Evolutionary conservation across 2,329 filamentous ascomycete species (phyloP).

Genomic region (Simplicillium sp.): DNA sequence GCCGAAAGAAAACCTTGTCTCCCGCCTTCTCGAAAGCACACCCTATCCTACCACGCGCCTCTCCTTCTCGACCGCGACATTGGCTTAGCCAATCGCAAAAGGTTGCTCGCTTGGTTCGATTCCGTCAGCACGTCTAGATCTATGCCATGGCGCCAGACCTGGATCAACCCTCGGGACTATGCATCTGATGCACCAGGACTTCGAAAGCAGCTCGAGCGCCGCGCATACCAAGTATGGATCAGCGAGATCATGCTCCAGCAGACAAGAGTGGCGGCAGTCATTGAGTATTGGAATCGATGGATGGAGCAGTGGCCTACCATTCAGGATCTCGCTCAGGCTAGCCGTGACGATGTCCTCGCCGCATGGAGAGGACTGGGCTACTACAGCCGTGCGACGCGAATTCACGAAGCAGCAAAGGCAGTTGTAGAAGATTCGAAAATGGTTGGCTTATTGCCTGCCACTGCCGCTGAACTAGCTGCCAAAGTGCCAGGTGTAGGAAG

Average conservation of each 20-base stretch:
- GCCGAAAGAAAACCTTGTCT: neutral
- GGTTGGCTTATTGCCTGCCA: slow-evolving; percentile 39
- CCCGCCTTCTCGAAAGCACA: slow-evolving; percentile 19
- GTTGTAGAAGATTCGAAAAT: slow-evolving; percentile 32
- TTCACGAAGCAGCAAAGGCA: slow-evolving; percentile 45
- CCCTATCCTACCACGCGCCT: slow-evolving; percentile 37
- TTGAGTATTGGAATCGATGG: slow-evolving; percentile 56
- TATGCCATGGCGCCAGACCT: slow-evolving; percentile 52
- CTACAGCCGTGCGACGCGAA: slow-evolving; percentile 52
- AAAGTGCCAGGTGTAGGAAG: slow-evolving; percentile 50
- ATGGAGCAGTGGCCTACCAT: slow-evolving; percentile 52
- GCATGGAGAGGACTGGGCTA: slow-evolving; percentile 55
- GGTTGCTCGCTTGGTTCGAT: slow-evolving; percentile 44
- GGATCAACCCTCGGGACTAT: slow-evolving; percentile 33
- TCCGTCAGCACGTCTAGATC: slow-evolving; percentile 31
- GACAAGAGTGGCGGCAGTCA: slow-evolving; percentile 51
- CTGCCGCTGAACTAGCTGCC: slow-evolving; percentile 33
- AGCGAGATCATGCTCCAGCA: slow-evolving; percentile 61
- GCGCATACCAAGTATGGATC: slow-evolving; percentile 59
- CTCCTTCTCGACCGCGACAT: slow-evolving; percentile 31
- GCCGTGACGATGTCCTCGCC: slow-evolving; percentile 44
- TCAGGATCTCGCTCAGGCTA: slow-evolving; percentile 41
- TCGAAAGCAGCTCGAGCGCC: slow-evolving; percentile 33
- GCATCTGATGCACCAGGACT: slow-evolving; percentile 20
- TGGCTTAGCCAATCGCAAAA: slow-evolving; percentile 19